Base-by-base conservation (phyloP, 1,284 basidiomycete species). In the Apiotrichum veenhuisii region DNA sequence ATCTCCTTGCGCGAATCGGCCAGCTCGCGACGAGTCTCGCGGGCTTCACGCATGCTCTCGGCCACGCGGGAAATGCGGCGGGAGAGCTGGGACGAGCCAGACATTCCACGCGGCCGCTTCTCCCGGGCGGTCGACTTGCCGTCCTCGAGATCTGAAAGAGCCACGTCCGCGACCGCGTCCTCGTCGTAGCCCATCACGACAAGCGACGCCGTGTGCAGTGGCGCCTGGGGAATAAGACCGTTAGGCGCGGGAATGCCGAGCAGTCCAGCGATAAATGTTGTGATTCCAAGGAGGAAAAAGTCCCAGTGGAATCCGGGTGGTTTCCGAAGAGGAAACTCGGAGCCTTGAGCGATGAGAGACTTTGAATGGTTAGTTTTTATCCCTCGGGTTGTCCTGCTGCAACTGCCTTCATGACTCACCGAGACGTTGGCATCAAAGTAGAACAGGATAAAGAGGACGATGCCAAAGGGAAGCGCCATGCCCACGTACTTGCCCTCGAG, bases 221-320 rank as follows among this genome's bases (percentile, higher is more conserved):
- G 95, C 1, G 95, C 94, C 77, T 98, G 95, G 0, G 94, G 94
- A 48, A 98, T 96, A 23, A 95, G 82, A 4, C 74, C 94, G 68
- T 98, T 97, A 0, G 94, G 94, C 0, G 94, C 93, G 0, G 94
- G 93, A 4, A 96, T 72, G 18, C 94, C 94, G 3, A 98, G 81
- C 20, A 98, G 79, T 0, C 92, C 94, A 5, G 93, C 87, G 48
- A 97, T 84, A 67, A 98, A 89, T 0, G 94, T 97, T 0, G 90
- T 93, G 60, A 95, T 81, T 4, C 94, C 95, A 17, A 98, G 84
- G 5, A 91, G 72, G 62, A 89, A 76, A 65, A 86, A 80, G 68
- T 88, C 87, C 87, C 80, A 93, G 68, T 97, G 92, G 72, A 97
- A 97, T 0, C 91, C 94, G 0, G 93, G 87, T 1, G 94, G 93